Evolutionary conservation across 1,284 basidiomycete species (phyloP).

Genomic region (Puccinia horiana): DNA sequence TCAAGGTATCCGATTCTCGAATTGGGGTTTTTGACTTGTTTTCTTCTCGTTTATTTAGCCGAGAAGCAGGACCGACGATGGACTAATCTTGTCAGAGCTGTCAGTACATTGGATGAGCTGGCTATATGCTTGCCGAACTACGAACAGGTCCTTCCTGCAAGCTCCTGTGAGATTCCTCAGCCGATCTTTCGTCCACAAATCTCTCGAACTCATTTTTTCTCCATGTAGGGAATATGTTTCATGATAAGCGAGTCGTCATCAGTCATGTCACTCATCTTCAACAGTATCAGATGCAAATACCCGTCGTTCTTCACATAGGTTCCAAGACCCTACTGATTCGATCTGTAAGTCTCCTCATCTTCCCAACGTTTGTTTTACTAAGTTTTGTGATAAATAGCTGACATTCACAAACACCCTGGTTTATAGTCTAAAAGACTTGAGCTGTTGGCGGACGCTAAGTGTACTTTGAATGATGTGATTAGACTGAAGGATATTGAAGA

Average conservation of each 20-base stretch:
- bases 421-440: constrained; percentile 51
- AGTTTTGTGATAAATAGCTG: neutral
- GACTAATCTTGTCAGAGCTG: constrained; percentile 30
- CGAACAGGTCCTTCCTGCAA: constrained; percentile 49
- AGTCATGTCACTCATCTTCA: constrained; percentile 51
- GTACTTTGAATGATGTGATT: constrained; percentile 57
- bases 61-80: constrained; percentile 37
- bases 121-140: constrained; percentile 43
- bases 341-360: constrained; percentile 22
- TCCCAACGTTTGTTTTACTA: neutral
- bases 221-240: constrained; percentile 39
- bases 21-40: neutral
- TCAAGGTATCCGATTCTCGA: neutral
- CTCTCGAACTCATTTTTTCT: neutral
- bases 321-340: constrained; percentile 58
- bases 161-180: constrained; percentile 39
- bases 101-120: constrained; percentile 49
- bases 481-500: constrained; percentile 66
- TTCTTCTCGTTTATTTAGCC: neutral
- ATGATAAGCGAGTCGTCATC: constrained; percentile 48
- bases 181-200: neutral
- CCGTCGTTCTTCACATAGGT: constrained; percentile 51
- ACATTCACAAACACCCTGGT: neutral
- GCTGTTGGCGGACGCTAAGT: constrained; percentile 49
- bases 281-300: constrained; percentile 50